Percentiles rank a stretch among this genome's conserved stretches.
Evolutionary conservation across 2,329 filamentous ascomycete species (phyloP).

Genomic region (Chalara sp.): DNA sequence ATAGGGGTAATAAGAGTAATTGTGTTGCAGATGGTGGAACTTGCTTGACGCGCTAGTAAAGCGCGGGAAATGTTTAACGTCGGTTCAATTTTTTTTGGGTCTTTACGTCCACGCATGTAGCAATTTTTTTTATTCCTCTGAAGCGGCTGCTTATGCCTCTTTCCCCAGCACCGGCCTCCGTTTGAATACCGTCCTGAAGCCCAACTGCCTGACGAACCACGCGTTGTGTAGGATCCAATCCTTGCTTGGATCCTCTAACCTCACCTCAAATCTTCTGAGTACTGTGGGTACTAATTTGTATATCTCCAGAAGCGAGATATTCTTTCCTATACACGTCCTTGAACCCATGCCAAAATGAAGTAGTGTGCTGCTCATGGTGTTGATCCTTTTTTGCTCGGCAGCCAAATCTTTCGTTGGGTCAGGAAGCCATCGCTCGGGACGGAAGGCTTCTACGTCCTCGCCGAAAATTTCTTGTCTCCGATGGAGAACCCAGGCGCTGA

Average conservation of each 20-base stretch:
- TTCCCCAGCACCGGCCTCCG: slow-evolving; percentile 1
- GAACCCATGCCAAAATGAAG: slow-evolving; percentile 68
- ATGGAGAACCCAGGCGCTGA: slow-evolving; percentile 70
- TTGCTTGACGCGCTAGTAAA: no score
- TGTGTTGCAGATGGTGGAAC: no score
- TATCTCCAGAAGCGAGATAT: slow-evolving; percentile 56
- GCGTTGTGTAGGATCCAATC: slow-evolving; percentile 55
- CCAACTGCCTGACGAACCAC: slow-evolving; percentile 56
- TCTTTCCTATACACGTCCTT: slow-evolving; percentile 64
- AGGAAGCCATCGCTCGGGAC: slow-evolving; percentile 61
- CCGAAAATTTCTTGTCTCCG: slow-evolving; percentile 63
- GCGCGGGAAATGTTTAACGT: no score
- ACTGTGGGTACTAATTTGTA: slow-evolving; percentile 57
- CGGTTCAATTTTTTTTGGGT: no score
- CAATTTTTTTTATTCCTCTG: no score
- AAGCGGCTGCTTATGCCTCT: no score
- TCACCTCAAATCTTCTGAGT: slow-evolving; percentile 56
- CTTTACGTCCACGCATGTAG: no score
- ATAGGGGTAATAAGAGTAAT: no score
- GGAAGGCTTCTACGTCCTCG: slow-evolving; percentile 54
- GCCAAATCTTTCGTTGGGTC: slow-evolving; percentile 32
- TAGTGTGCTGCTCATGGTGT: slow-evolving; percentile 64
- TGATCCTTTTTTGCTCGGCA: slow-evolving; percentile 45
- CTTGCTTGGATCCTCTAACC: slow-evolving; percentile 44
- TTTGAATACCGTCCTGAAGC: slow-evolving; percentile 36